A percentile compares a stretch with the other conserved stretches of the same genome.
These are phyloP conservation scores for Neurospora hispaniola DNA, from an alignment of 495 filamentous ascomycete species.

Conservation along the genomic window DNA sequence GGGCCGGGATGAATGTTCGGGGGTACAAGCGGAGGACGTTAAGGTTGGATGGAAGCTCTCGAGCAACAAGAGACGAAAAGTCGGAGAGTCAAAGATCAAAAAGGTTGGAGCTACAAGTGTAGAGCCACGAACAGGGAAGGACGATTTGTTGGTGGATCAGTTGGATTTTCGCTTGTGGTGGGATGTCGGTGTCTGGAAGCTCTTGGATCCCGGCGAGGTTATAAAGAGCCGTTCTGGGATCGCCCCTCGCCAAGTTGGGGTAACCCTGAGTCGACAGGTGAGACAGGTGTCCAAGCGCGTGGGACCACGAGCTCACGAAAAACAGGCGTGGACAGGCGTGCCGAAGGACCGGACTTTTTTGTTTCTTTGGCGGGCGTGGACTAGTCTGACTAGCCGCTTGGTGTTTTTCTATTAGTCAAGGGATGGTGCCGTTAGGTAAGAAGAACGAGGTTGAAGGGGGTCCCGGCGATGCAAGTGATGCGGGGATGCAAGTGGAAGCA, in stretches of 20 bases:
- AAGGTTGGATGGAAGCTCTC: background rate
- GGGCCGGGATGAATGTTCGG: background rate
- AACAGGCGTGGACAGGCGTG: background rate
- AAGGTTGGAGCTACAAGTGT: background rate
- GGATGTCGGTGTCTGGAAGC: background rate
- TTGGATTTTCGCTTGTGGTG: background rate
- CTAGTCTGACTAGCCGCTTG: background rate
- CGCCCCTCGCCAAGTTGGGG: background rate
- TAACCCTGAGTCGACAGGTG: background rate
- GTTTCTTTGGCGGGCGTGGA: background rate
- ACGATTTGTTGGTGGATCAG: background rate
- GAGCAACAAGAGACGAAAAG: conserved; percentile 6
- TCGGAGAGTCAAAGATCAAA: background rate
- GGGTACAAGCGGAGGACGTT: background rate
- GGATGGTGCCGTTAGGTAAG: conserved; percentile 36
- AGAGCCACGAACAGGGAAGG: background rate
- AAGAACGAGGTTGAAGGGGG: conserved; percentile 15
- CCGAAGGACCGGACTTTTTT: background rate
- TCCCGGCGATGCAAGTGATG: conserved; percentile 24
- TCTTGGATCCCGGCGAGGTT: background rate
- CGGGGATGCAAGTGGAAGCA: conserved; percentile 21
- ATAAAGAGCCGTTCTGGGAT: background rate
- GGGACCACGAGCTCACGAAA: background rate
- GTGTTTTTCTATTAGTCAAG: conserved; percentile 43
- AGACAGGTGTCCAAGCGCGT: background rate